Evolutionary conservation across 306 rosid genomes (phyloP).

Genomic region (Castanea crenata): DNA sequence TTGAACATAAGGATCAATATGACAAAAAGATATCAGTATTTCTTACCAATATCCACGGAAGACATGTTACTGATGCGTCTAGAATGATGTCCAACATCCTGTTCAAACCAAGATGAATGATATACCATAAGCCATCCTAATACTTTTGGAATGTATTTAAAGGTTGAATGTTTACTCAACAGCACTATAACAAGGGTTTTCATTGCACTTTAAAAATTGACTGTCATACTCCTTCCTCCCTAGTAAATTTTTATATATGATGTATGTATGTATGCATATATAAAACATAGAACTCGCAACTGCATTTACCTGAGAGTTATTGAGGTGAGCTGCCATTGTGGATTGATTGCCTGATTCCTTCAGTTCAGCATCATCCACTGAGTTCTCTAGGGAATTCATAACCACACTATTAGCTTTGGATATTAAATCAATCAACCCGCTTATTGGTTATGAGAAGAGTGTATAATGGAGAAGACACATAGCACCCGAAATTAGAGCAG

Average conservation of each 20-base stretch:
- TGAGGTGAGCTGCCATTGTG: slow-evolving; percentile 52
- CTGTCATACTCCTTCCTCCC: background rate
- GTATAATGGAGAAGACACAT: background rate
- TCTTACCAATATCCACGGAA: slow-evolving; percentile 81
- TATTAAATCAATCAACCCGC: background rate
- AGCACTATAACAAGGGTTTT: background rate
- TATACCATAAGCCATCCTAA: background rate
- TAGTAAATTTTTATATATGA: background rate
- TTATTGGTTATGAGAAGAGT: slow-evolving; percentile 2
- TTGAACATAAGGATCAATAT: slow-evolving; percentile 13
- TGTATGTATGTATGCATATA: background rate
- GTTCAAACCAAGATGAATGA: slow-evolving; percentile 19
- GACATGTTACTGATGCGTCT: slow-evolving; percentile 88
- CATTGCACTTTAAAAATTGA: background rate
- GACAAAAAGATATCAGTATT: slow-evolving; percentile 6
- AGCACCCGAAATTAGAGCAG: slow-evolving; percentile 1
- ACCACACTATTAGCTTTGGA: slow-evolving; percentile 17
- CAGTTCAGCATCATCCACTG: slow-evolving; percentile 35
- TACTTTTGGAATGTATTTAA: background rate
- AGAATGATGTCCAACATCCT: slow-evolving; percentile 91
- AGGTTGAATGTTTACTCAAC: background rate
- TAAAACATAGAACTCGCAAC: background rate
- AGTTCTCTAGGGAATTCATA: slow-evolving; percentile 43
- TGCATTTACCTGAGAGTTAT: slow-evolving; percentile 50
- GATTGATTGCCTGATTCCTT: slow-evolving; percentile 45